Base-by-base conservation (phyloP, 1,284 basidiomycete species). In the Golubevia sp. region DNA sequence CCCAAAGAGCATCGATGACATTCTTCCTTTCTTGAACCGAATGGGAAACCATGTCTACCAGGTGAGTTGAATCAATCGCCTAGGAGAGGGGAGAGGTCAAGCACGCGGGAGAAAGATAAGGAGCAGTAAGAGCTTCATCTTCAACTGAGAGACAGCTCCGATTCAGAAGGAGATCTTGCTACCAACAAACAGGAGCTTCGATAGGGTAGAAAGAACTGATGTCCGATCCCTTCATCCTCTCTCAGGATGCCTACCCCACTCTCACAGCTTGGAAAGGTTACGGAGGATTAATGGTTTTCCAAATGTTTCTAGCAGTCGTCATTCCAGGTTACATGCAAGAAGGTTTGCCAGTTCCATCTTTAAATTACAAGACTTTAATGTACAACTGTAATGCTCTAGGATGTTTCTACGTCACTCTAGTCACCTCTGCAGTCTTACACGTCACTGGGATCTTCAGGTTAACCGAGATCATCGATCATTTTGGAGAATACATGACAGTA, bases 381-480 rank as follows among this genome's bases (percentile, higher is more conserved):
- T 99, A 99, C 88, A 93, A 96, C 86, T 99, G 96, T 89, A 84
- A 84, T 85, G 96, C 95, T 20, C 88, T 96, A 61, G 87, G 87
- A 58, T 96, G 90, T 70, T 89, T 94, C 83, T 99, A 98, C 85
- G 87, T 88, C 58, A 97, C 94, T 50, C 88, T 97, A 81, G 84
- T 90, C 77, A 91, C 92, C 59, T 90, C 92, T 55, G 89, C 88
- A 51, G 85, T 86, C 48, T 88, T 98, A 13, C 95, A 99, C 85
- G 88, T 89, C 84, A 89, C 89, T 59, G 87, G 90, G 75, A 88
- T 92, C 76, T 97, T 97, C 89, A 90, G 92, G 65, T 89, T 99
- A 61, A 94, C 92, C 13, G 90, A 92, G 84, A 93, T 99, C 82
- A 95, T 99, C 79, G 94, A 97, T 85, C 91, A 98, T 86, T 97